Percentiles rank a stretch among this genome's conserved stretches.
Evolutionary conservation across 1,284 basidiomycete species (phyloP).

Genomic region (Stereum hirsutum): DNA sequence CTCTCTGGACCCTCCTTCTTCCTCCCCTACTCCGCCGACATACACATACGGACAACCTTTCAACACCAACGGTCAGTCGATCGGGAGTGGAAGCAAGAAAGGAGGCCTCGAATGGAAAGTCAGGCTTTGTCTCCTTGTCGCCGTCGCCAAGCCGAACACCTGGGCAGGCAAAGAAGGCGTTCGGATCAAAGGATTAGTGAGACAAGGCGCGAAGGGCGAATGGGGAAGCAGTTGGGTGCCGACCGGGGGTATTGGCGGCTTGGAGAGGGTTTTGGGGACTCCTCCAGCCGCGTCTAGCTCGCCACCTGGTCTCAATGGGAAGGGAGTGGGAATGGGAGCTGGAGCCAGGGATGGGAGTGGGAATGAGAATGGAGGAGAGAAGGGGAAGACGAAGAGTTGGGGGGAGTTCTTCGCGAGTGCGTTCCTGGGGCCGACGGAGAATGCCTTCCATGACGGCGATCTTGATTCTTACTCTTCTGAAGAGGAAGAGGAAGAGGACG

Average conservation of each 20-base stretch:
- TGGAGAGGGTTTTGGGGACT: constrained; percentile 36
- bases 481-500: constrained; percentile 14
- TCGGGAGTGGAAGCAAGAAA: not conserved
- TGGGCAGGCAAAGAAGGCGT: constrained; percentile 29
- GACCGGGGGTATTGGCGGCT: constrained; percentile 45
- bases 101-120: constrained; percentile 84
- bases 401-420: constrained; percentile 42
- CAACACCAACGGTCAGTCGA: not conserved
- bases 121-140: constrained; percentile 72
- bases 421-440: constrained; percentile 38
- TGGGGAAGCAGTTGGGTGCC: constrained; percentile 65
- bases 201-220: constrained; percentile 49
- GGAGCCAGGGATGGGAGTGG: constrained; percentile 6
- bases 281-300: constrained; percentile 5
- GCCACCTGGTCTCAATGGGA: too few species aligned
- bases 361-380: not conserved
- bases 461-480: constrained; percentile 42
- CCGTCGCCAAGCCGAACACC: constrained; percentile 34
- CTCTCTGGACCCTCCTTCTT: constrained; percentile 27
- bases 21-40: too few species aligned
- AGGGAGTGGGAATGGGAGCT: too few species aligned
- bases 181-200: constrained; percentile 41
- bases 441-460: constrained; percentile 50
- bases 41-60: too few species aligned
- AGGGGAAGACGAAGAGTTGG: constrained; percentile 31